Evolutionary conservation across 2,329 filamentous ascomycete species (phyloP).

Genomic region (Plectosphaerella plurivora): DNA sequence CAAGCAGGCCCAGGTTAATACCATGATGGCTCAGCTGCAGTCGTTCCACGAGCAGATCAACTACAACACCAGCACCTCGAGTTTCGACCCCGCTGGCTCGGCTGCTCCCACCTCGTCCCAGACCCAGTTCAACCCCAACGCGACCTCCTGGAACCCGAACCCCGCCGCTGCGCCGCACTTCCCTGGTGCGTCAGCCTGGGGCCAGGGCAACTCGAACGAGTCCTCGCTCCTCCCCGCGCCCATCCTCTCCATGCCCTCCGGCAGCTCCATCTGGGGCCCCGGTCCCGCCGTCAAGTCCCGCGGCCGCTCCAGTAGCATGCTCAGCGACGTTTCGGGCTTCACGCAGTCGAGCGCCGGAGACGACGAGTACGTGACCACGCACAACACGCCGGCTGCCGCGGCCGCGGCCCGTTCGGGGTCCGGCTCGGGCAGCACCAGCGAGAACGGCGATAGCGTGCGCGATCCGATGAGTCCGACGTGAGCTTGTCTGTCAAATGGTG

Average conservation of each 20-base stretch:
- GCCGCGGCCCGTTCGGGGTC: constrained; percentile 22
- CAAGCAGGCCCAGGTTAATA: constrained; percentile 34
- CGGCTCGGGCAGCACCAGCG: constrained; percentile 40
- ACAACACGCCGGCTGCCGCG: constrained; percentile 14
- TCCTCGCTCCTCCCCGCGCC: background rate
- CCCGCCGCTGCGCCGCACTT: constrained; percentile 27
- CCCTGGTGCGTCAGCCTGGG: constrained; percentile 28
- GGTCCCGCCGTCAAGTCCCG: constrained; percentile 35
- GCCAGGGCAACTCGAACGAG: constrained; percentile 19
- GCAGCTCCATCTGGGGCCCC: constrained; percentile 24
- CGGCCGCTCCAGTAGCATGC: constrained; percentile 62
- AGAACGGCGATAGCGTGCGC: constrained; percentile 40
- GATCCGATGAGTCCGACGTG: constrained; percentile 47
- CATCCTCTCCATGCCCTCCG: constrained; percentile 19
- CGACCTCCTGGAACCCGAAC: constrained; percentile 26
- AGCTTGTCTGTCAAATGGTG: background rate
- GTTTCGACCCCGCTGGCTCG: constrained; percentile 19
- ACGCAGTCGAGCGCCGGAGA: constrained; percentile 57
- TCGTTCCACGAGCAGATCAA: constrained; percentile 26
- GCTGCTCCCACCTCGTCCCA: constrained; percentile 7
- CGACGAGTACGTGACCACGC: constrained; percentile 23
- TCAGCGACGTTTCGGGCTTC: constrained; percentile 63
- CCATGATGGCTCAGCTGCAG: constrained; percentile 29
- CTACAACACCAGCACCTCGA: constrained; percentile 24
- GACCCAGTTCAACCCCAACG: constrained; percentile 14